A percentile compares a stretch with the other conserved stretches of the same genome.
These are phyloP conservation scores for Ophidiomyces ophidiicola DNA, from an alignment of 2,329 filamentous ascomycete species.

Conservation along the genomic window DNA sequence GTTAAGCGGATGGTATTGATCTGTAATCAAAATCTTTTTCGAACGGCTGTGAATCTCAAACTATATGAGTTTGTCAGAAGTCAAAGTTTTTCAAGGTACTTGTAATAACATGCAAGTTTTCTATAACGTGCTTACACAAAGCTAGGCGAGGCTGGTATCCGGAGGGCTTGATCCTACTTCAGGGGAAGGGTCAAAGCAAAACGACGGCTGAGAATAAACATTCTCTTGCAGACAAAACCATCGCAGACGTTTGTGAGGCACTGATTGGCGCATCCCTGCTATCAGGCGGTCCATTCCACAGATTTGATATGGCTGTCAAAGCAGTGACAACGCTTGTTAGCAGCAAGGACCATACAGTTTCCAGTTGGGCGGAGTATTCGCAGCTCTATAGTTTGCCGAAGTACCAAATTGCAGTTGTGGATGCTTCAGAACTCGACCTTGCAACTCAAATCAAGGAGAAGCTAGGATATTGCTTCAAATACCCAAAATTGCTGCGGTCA, in stretches of 20 bases:
- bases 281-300: slow-evolving; percentile 36
- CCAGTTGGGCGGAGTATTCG: slow-evolving; percentile 60
- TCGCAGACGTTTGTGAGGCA: slow-evolving; percentile 90
- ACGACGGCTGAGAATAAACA: slow-evolving; percentile 41
- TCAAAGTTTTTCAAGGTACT: slow-evolving; percentile 59
- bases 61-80: slow-evolving; percentile 69
- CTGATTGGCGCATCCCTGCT: slow-evolving; percentile 75
- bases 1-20: slow-evolving; percentile 81
- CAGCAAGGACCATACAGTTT: slow-evolving; percentile 56
- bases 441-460: slow-evolving; percentile 50
- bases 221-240: slow-evolving; percentile 68
- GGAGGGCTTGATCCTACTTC: slow-evolving; percentile 57
- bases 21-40: slow-evolving; percentile 82
- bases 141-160: slow-evolving; percentile 73
- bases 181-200: slow-evolving; percentile 53
- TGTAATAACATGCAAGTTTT: not conserved
- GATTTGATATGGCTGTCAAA: slow-evolving; percentile 49
- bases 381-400: slow-evolving; percentile 53
- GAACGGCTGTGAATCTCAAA: slow-evolving; percentile 54
- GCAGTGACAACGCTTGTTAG: slow-evolving; percentile 51
- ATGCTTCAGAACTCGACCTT: slow-evolving; percentile 57
- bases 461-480: slow-evolving; percentile 55
- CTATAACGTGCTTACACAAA: slow-evolving; percentile 10
- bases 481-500: slow-evolving; percentile 64
- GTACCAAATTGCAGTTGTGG: slow-evolving; percentile 54